Conservation (phyloP, 768 basidiomycete species). For the Kwoniella europaea region DNA sequence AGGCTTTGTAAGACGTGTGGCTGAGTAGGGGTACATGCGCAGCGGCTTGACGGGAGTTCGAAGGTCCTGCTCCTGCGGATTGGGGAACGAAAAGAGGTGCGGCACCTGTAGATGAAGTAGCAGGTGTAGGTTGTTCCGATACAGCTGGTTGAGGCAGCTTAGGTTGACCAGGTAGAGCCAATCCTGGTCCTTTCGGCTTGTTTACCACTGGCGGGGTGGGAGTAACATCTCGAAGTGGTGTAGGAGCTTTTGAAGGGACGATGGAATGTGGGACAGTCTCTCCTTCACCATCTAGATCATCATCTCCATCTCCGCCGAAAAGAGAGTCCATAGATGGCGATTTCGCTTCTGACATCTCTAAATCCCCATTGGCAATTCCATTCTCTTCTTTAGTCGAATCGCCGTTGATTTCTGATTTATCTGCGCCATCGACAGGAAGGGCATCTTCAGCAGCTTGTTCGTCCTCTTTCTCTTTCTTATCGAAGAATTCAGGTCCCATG, state of each 20-base stretch:
- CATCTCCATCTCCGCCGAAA: constrained; percentile 71
- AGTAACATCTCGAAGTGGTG: constrained; percentile 23
- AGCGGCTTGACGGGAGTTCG: constrained; percentile 24
- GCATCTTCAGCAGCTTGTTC: constrained; percentile 5
- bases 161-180: constrained; percentile 34
- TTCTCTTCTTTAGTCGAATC: neutral
- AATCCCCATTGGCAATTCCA: constrained; percentile 25
- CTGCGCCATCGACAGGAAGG: neutral
- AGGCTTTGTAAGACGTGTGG: constrained; percentile 65
- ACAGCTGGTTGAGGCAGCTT: constrained; percentile 8
- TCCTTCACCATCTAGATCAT: constrained; percentile 67
- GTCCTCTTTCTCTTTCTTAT: constrained; percentile 12
- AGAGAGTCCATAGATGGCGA: constrained; percentile 88
- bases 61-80: constrained; percentile 25
- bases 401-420: neutral
- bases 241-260: constrained; percentile 17
- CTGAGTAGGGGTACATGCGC: constrained; percentile 63
- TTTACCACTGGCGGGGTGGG: constrained; percentile 7
- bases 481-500: constrained; percentile 39
- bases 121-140: constrained; percentile 30
- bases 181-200: constrained; percentile 16
- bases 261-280: constrained; percentile 54
- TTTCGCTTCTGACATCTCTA: constrained; percentile 64
- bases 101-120: constrained; percentile 25
- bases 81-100: constrained; percentile 30